Evolutionary conservation across 345 rosid genomes (phyloP), one percentile per base, ranked within the genome.

Genomic region (Pugionium cornutum): DNA sequence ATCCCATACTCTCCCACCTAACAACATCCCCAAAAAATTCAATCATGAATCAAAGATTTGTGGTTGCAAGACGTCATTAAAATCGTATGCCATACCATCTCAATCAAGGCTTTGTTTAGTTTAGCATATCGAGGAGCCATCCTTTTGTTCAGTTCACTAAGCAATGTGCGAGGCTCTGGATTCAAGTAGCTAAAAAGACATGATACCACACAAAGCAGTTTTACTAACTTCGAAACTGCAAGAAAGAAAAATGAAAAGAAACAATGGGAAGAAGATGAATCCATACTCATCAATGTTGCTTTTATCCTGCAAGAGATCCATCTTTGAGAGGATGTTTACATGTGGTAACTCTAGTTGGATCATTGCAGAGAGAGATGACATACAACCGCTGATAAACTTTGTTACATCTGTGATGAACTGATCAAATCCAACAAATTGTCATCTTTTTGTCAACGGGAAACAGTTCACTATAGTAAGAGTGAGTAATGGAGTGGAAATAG

Each of bases 351-450:
- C 97, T 63, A 92, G 96, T 73, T 92, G 94, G 66, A 92, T 53
- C 96, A 92, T 92, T 45, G 97, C 97, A 60, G 97, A 85, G 55
- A 89, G 97, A 60, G 98, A 92, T 37, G 92, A 89, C 97, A 88
- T 86, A 73, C 98, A 92, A 43, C 97, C 98, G 64, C 97, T 89
- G 37, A 89, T 83, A 70, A 86, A 92, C 81, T 92, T 92, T 29
- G 97, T 88, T 49, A 86, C 95, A 75, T 92, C 96, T 3, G 90
- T 83, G 45, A 89, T 76, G 74, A 92, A 92, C 99, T 92, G 85
- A 46, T 43, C 5, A 18, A 18, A 9, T 35, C 69, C 69, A 72
- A 30, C 55, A 60, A 70, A 61, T 31, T 46, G 18, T 6, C 6
- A 9, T 60, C 26, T 3, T 7, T 37, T 54, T 32, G 60, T 26